phyloP scores from a whole-genome alignment of 192 early-diverging fungal genomes.

The Coemansia sp. region DNA sequence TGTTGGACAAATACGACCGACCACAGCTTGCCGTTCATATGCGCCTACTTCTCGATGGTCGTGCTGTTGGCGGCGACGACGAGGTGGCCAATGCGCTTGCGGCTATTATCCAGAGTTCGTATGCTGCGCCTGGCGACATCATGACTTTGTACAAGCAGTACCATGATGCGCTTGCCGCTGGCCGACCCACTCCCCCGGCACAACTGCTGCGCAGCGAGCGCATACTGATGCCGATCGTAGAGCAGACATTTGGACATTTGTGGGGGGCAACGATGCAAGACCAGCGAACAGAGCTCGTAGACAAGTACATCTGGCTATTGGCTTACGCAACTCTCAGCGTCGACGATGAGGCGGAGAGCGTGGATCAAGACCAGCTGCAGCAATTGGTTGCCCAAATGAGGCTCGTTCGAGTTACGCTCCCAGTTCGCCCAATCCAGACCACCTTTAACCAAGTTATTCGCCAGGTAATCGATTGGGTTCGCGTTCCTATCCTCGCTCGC shows the following conservation, averaged over 20 bases:
- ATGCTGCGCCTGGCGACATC: slow-evolving; percentile 48
- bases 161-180: slow-evolving; percentile 14
- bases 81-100: slow-evolving; percentile 31
- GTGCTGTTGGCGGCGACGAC: slow-evolving; percentile 35
- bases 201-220: slow-evolving; percentile 30
- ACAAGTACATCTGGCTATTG: slow-evolving; percentile 49
- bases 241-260: slow-evolving; percentile 47
- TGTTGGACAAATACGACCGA: slow-evolving; percentile 41
- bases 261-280: slow-evolving; percentile 22
- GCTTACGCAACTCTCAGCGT: slow-evolving; percentile 37
- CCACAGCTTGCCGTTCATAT: slow-evolving; percentile 47
- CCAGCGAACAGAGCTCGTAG: slow-evolving; percentile 22
- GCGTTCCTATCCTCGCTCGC: slow-evolving; percentile 35
- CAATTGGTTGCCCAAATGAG: slow-evolving; percentile 34
- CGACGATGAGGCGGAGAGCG: slow-evolving; percentile 1
- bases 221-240: slow-evolving; percentile 38
- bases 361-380: slow-evolving; percentile 20
- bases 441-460: slow-evolving; percentile 25
- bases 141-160: slow-evolving; percentile 38
- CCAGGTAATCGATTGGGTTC: slow-evolving; percentile 39
- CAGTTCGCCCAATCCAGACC: slow-evolving; percentile 33
- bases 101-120: slow-evolving; percentile 40
- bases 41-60: slow-evolving; percentile 33
- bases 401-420: slow-evolving; percentile 25
- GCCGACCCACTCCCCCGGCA: slow-evolving; percentile 2